These are phyloP conservation scores for Hanseniaspora lachancei DNA, from an alignment of 805 yeast species.

Conservation along the genomic window DNA sequence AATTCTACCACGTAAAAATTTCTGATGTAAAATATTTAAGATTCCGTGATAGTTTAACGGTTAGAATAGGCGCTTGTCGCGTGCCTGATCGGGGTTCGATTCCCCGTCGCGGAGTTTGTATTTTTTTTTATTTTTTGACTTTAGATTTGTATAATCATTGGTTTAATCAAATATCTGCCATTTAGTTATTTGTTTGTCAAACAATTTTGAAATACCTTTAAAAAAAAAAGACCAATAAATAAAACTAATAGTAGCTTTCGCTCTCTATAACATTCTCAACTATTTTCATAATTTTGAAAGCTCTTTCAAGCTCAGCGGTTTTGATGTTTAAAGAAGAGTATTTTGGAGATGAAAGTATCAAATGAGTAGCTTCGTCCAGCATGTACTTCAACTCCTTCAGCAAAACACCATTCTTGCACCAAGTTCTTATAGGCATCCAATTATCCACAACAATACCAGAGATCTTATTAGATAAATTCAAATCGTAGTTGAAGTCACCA, in stretches of 20 bases:
- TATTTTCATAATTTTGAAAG: conserved; percentile 29
- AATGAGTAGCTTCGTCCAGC: conserved; percentile 54
- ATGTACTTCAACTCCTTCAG: conserved; percentile 54
- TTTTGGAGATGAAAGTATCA: conserved; percentile 41
- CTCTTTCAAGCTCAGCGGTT: conserved; percentile 15
- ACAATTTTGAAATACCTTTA: neutral
- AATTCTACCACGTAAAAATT: neutral
- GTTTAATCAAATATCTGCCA: neutral
- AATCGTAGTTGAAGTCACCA: conserved; percentile 40
- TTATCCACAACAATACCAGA: conserved; percentile 77
- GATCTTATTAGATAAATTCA: conserved; percentile 44
- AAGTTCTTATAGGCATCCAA: conserved; percentile 85
- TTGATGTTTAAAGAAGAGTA: conserved; percentile 18
- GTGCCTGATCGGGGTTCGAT: conserved; percentile 16
- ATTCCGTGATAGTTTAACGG: conserved; percentile 16
- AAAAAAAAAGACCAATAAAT: too few relatives aligned
- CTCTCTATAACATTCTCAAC: conserved; percentile 30
- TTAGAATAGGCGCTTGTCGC: conserved; percentile 16
- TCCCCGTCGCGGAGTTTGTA: conserved; percentile 15
- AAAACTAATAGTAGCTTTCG: conserved; percentile 14
- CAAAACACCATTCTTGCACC: conserved; percentile 88
- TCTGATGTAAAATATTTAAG: neutral
- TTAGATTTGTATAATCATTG: neutral
- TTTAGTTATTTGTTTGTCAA: neutral
- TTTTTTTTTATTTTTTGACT: neutral